These are phyloP conservation scores for Ammopiptanthus mongolicus DNA, from an alignment of 306 rosid genomes.

Conservation along the genomic window DNA sequence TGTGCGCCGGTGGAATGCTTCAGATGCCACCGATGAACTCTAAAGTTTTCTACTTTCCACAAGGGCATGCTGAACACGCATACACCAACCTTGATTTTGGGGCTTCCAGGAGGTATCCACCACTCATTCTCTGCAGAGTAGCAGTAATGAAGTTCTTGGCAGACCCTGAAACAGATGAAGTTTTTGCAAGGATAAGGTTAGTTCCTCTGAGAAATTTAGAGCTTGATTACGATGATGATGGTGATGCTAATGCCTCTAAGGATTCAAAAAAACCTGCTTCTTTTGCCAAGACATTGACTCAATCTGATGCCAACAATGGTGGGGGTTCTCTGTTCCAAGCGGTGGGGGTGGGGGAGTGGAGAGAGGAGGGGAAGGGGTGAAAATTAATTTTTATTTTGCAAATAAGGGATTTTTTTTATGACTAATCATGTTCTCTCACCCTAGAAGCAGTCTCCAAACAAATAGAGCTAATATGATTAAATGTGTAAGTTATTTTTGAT, in stretches of 20 bases:
- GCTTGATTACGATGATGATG: constrained; percentile 35
- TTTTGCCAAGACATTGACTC: constrained; percentile 90
- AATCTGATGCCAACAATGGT: constrained; percentile 96
- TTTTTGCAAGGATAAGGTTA: constrained; percentile 49
- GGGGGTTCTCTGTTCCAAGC: constrained; percentile 97
- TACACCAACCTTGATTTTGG: constrained; percentile 59
- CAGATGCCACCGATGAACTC: constrained; percentile 84
- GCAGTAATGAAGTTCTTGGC: constrained; percentile 64
- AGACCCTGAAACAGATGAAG: constrained; percentile 88
- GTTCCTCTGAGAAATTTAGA: constrained; percentile 47
- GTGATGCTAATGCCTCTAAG: constrained; percentile 25
- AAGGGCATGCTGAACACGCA: constrained; percentile 96
- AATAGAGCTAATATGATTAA: too few relatives aligned
- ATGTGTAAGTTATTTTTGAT: too few relatives aligned
- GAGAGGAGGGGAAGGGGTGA: too few relatives aligned
- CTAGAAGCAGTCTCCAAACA: too few relatives aligned
- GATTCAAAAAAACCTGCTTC: constrained; percentile 71
- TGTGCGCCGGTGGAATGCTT: constrained; percentile 95
- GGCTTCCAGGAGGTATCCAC: constrained; percentile 43
- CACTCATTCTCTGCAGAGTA: constrained; percentile 67
- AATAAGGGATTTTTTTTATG: too few relatives aligned
- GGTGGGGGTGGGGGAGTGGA: too few relatives aligned
- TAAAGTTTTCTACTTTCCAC: constrained; percentile 86
- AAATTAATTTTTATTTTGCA: too few relatives aligned
- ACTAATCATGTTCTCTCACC: too few relatives aligned